Evolutionary conservation across 2,329 filamentous ascomycete species (phyloP).

Genomic region (Bipolaris oryzae): DNA sequence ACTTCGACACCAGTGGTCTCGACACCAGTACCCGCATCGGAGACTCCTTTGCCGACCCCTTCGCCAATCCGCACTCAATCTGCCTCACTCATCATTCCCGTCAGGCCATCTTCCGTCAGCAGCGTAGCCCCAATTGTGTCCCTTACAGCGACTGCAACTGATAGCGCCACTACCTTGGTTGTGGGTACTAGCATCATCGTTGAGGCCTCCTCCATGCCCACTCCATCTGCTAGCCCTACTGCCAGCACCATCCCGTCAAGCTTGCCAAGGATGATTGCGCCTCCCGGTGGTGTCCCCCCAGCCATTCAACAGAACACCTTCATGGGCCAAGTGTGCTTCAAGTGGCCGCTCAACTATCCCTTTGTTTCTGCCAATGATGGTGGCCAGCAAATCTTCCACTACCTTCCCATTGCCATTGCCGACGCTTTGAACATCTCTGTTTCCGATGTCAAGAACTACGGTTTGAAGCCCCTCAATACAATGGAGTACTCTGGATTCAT

Average conservation of each 20-base stretch:
- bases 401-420: conserved; percentile 72
- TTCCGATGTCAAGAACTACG: conserved; percentile 68
- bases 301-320: conserved; percentile 67
- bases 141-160: conserved; percentile 55
- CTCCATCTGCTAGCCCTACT: conserved; percentile 48
- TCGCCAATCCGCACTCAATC: conserved; percentile 14
- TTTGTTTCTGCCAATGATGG: conserved; percentile 77
- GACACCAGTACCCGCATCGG: conserved; percentile 2
- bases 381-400: conserved; percentile 83
- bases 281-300: conserved; percentile 63
- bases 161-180: conserved; percentile 55
- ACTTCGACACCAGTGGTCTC: conserved; percentile 1
- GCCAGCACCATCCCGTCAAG: conserved; percentile 65
- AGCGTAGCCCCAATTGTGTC: conserved; percentile 44
- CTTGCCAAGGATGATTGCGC: conserved; percentile 77
- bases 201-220: conserved; percentile 55
- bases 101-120: conserved; percentile 25
- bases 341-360: conserved; percentile 77
- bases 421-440: conserved; percentile 62
- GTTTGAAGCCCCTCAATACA: conserved; percentile 79
- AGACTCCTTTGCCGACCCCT: conserved; percentile 2
- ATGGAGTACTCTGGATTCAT: conserved; percentile 72
- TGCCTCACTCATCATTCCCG: conserved; percentile 22
- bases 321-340: conserved; percentile 84
- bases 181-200: conserved; percentile 68